Evolutionary conservation across 139 green algal genomes (phyloP).

Genomic region (Micractinium conductrix): DNA sequence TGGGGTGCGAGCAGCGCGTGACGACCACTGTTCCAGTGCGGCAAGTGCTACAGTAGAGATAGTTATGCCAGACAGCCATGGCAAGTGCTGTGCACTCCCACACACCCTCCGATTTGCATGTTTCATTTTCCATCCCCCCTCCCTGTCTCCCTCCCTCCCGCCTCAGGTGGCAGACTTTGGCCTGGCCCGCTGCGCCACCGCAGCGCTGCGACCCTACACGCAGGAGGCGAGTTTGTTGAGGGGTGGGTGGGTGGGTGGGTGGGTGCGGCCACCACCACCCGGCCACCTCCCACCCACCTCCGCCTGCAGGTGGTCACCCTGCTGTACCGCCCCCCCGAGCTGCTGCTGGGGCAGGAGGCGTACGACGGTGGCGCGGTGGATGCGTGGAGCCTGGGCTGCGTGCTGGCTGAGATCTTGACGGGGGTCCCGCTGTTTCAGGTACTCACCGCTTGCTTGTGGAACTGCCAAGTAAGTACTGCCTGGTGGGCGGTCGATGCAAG

Average conservation of each 20-base stretch:
- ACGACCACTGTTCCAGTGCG: too few species aligned
- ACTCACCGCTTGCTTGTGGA: too few species aligned
- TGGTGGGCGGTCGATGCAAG: too few species aligned
- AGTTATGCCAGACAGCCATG: too few species aligned
- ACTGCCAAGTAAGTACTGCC: too few species aligned
- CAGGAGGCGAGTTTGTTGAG: slow-evolving; percentile 35
- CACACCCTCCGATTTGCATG: too few species aligned
- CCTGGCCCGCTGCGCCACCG: slow-evolving; percentile 66
- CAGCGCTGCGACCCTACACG: slow-evolving; percentile 57
- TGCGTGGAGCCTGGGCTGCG: slow-evolving; percentile 93
- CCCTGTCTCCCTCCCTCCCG: too few species aligned
- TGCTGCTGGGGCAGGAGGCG: slow-evolving; percentile 77
- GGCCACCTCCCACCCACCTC: not conserved
- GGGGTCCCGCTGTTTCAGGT: too few species aligned
- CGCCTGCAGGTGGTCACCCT: slow-evolving; percentile 80
- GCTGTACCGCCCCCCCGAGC: slow-evolving; percentile 94
- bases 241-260: not conserved
- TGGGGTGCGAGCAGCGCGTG: too few species aligned
- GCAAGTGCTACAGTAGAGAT: too few species aligned
- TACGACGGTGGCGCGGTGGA: slow-evolving; percentile 82
- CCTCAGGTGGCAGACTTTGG: slow-evolving; percentile 83
- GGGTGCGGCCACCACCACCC: not conserved
- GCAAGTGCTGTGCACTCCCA: too few species aligned
- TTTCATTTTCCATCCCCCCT: too few species aligned
- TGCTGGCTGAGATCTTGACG: slow-evolving; percentile 87